These are phyloP conservation scores for Lepidium africanum DNA, from an alignment of 345 rosid genomes.

Conservation along the genomic window DNA sequence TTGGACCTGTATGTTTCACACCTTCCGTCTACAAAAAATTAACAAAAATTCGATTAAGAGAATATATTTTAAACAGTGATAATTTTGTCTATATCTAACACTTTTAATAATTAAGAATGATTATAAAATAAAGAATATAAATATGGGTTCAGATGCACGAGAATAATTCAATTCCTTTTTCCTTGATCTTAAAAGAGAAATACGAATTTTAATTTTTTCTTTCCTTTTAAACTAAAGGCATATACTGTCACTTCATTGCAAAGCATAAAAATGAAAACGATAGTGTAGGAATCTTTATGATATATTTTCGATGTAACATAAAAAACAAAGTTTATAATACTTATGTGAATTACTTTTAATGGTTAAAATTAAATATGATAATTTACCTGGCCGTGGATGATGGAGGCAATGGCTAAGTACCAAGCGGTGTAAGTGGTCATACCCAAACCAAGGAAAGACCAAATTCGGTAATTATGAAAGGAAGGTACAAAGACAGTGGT, in stretches of 20 bases:
- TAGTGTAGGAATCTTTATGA: neutral
- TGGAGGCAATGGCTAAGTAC: conserved; percentile 79
- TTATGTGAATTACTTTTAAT: too few relatives aligned
- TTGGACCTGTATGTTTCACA: conserved; percentile 72
- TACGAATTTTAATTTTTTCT: neutral
- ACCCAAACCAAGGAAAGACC: conserved; percentile 97
- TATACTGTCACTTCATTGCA: conserved; percentile 27
- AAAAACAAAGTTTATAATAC: neutral
- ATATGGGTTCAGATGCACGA: neutral
- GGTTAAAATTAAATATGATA: neutral
- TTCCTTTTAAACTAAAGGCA: neutral
- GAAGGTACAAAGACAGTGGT: conserved; percentile 98
- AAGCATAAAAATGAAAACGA: conserved; percentile 26
- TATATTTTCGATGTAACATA: neutral
- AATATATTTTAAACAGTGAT: neutral
- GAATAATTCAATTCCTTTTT: conserved; percentile 14
- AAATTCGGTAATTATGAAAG: conserved; percentile 93
- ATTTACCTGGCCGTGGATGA: conserved; percentile 67
- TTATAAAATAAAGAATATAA: neutral
- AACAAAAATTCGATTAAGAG: neutral
- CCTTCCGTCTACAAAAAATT: conserved; percentile 39
- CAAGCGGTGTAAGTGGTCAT: conserved; percentile 99
- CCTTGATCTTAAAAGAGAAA: conserved; percentile 12
- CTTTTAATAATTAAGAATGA: neutral
- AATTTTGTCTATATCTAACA: neutral